Conservation (phyloP, 371 early-diverging fungal species). For the Nosema muscidifuracis region DNA sequence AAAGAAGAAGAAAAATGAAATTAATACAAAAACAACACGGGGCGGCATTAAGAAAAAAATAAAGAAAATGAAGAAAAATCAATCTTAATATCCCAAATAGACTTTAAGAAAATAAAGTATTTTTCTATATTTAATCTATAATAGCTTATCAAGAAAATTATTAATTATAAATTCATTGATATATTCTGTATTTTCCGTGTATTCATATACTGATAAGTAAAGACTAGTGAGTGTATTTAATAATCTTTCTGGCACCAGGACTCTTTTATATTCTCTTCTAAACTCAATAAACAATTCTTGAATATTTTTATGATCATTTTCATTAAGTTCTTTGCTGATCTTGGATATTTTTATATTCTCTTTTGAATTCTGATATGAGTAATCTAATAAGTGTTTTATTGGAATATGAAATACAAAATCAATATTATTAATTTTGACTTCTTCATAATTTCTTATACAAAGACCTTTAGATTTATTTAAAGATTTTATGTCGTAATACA, state of each 20-base stretch:
- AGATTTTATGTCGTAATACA: neutral
- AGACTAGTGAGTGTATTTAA: conserved; percentile 1
- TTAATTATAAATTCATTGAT: neutral
- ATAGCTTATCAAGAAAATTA: conserved; percentile 1
- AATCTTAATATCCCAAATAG: too few relatives aligned
- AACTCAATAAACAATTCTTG: conserved; percentile 1
- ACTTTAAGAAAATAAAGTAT: too few relatives aligned
- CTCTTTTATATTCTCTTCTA: neutral
- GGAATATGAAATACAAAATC: conserved; percentile 1
- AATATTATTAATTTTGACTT: neutral
- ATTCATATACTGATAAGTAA: neutral
- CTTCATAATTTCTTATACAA: conserved; percentile 3
- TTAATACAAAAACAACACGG: neutral
- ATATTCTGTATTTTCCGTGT: neutral
- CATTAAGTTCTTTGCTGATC: neutral
- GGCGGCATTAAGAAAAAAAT: conserved; percentile 10
- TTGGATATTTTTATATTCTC: neutral
- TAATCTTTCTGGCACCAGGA: conserved; percentile 10
- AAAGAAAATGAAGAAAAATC: neutral
- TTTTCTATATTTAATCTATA: too few relatives aligned
- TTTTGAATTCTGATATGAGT: neutral
- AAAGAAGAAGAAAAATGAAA: neutral
- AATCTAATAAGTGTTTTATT: conserved; percentile 3
- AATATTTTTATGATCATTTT: neutral
- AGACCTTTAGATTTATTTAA: neutral